These are phyloP conservation scores for Lizonia empirigonia DNA, from an alignment of 2,329 filamentous ascomycete genomes.

Conservation along the genomic window DNA sequence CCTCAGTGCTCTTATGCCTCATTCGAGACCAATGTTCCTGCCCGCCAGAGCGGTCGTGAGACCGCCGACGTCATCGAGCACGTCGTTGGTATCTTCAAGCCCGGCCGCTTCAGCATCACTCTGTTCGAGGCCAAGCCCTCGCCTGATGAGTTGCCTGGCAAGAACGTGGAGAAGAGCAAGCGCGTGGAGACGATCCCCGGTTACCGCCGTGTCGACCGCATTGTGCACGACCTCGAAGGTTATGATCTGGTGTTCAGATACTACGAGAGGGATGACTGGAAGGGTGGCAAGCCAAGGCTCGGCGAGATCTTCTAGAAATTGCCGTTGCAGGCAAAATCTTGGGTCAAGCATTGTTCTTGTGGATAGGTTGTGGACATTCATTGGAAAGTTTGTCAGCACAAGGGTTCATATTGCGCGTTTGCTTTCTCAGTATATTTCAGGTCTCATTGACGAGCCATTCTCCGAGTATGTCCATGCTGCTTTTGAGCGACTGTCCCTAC, in stretches of 20 bases:
- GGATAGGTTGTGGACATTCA: not conserved
- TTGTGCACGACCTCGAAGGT: constrained; percentile 96
- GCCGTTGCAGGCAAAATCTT: not conserved
- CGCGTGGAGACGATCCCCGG: constrained; percentile 80
- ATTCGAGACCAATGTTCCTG: constrained; percentile 97
- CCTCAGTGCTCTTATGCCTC: constrained; percentile 96
- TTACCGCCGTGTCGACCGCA: constrained; percentile 88
- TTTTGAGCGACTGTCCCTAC: not conserved
- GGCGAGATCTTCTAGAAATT: constrained; percentile 53
- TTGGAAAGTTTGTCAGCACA: not conserved
- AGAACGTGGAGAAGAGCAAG: constrained; percentile 50
- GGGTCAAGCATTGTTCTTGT: not conserved
- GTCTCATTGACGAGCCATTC: not conserved
- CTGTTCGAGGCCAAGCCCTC: constrained; percentile 85
- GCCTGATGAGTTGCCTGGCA: constrained; percentile 47
- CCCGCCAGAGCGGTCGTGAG: constrained; percentile 82
- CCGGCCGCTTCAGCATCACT: constrained; percentile 96
- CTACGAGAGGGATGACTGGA: constrained; percentile 89
- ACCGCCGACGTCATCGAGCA: constrained; percentile 91
- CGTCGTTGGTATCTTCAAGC: constrained; percentile 94
- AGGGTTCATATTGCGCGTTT: not conserved
- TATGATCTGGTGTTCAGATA: constrained; percentile 97
- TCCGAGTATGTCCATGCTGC: not conserved
- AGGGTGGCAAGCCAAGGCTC: constrained; percentile 66
- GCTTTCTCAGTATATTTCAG: not conserved